These are phyloP conservation scores for Cyberlindnera maclurae DNA, from an alignment of 805 yeast genomes.

Conservation along the genomic window DNA sequence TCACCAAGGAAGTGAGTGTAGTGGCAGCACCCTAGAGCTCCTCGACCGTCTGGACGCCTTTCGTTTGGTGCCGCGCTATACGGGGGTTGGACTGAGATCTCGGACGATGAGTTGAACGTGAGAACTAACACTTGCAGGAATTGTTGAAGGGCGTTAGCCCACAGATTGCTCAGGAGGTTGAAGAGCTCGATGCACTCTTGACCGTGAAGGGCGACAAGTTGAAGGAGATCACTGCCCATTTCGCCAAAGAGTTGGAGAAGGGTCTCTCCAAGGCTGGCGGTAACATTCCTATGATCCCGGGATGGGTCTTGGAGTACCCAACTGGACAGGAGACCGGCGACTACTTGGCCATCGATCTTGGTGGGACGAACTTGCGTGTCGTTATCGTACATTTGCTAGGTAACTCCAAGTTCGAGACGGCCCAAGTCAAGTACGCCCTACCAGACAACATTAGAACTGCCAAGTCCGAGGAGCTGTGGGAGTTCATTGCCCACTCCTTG, in stretches of 20 bases:
- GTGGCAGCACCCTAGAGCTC: too few relatives aligned
- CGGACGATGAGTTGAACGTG: too few relatives aligned
- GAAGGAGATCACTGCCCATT: constrained; percentile 63
- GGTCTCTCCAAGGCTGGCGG: constrained; percentile 75
- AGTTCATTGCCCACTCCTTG: constrained; percentile 78
- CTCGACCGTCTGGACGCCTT: too few relatives aligned
- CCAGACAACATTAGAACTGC: constrained; percentile 78
- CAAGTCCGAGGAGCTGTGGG: constrained; percentile 67
- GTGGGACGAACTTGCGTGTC: constrained; percentile 95
- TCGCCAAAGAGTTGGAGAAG: constrained; percentile 70
- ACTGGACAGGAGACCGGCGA: constrained; percentile 88
- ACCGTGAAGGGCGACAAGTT: constrained; percentile 55
- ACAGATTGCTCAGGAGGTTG: constrained; percentile 50
- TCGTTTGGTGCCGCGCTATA: too few relatives aligned
- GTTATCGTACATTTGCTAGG: constrained; percentile 84
- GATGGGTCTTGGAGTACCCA: constrained; percentile 94
- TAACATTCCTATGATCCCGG: constrained; percentile 93
- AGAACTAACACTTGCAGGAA: constrained; percentile 3
- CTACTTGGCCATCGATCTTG: constrained; percentile 89
- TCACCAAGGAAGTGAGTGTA: background rate
- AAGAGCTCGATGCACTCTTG: constrained; percentile 52
- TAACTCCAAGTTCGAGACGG: constrained; percentile 73
- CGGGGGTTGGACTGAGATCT: too few relatives aligned
- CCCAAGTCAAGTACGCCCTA: constrained; percentile 79
- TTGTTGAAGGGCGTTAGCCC: constrained; percentile 47